Percentiles rank a stretch among this genome's conserved stretches.
These are phyloP conservation scores for Cladosporium sp. DNA, from an alignment of 2,329 filamentous ascomycete species.

Conservation along the genomic window DNA sequence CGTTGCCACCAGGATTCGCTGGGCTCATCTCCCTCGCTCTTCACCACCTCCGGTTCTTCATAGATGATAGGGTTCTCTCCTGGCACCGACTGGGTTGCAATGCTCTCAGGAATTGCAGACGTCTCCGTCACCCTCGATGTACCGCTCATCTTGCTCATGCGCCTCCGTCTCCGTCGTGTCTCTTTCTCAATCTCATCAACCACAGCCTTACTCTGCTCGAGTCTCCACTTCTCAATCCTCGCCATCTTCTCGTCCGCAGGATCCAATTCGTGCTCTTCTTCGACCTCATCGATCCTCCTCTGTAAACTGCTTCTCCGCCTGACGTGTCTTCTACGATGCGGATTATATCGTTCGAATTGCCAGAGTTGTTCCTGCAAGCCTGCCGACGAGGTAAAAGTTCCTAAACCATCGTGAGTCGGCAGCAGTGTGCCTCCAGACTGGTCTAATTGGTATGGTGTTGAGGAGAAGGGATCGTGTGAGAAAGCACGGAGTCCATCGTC, in stretches of 20 bases:
- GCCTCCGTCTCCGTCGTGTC: constrained; percentile 60
- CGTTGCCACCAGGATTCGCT: constrained; percentile 70
- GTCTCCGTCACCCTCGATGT: constrained; percentile 29
- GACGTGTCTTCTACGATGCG: constrained; percentile 57
- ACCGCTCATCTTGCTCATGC: constrained; percentile 56
- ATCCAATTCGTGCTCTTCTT: constrained; percentile 47
- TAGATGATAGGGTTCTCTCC: constrained; percentile 24
- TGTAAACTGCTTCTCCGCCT: constrained; percentile 56
- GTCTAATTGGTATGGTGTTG: constrained; percentile 46
- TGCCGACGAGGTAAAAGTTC: constrained; percentile 63
- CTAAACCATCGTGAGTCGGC: constrained; percentile 88
- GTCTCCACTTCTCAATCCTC: constrained; percentile 84
- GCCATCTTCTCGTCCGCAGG: constrained; percentile 69
- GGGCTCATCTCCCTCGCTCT: constrained; percentile 28
- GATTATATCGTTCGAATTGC: constrained; percentile 83
- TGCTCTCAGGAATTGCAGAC: constrained; percentile 18
- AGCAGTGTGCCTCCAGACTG: constrained; percentile 65
- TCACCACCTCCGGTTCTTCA: constrained; percentile 17
- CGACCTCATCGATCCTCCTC: constrained; percentile 52
- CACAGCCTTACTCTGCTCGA: constrained; percentile 83
- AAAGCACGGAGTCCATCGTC: constrained; percentile 91
- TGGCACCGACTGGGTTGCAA: constrained; percentile 16
- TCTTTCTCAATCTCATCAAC: constrained; percentile 87
- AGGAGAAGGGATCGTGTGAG: constrained; percentile 56
- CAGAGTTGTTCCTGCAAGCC: constrained; percentile 77